Base-by-base conservation (phyloP, 305 asterid genomes). In the Ajuga reptans region DNA sequence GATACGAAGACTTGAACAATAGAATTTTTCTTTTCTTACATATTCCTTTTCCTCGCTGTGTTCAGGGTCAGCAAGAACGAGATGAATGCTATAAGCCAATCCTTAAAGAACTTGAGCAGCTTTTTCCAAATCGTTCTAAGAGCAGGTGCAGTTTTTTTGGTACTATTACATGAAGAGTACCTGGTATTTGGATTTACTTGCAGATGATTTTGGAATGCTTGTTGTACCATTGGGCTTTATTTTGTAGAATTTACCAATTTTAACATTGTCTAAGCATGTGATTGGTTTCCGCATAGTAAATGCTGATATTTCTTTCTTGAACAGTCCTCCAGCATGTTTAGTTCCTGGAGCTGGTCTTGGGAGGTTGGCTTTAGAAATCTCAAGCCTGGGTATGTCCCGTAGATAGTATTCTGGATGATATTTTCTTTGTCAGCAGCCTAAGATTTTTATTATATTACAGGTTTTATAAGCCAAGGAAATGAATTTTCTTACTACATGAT, bases 291-390 rank as follows among this genome's bases (percentile, higher is more conserved):
- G 63, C 42, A 16, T 65, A 50, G 18, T 65, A 65, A 78, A 66
- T 81, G 61, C 81, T 82, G 69, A 75, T 69, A 54, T 76, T 24
- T 46, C 3, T 45, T 45, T 69, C 69, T 70, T 79, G 67, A 75
- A 64, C 77, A 90, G 96, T 74, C 93, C 98, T 72, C 95, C 97
- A 51, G 75, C 94, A 39, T 92, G 97, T 72, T 82, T 92, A 82
- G 94, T 92, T 64, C 98, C 98, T 66, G 98, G 98, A 69, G 98
- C 98, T 75, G 98, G 98, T 84, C 96, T 92, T 72, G 98, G 96
- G 72, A 88, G 98, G 74, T 83, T 92, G 73, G 98, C 98, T 61
- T 82, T 92, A 70, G 98, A 92, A 80, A 92, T 92, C 68, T 92
- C 98, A 72, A 77, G 89, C 73, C 81, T 83, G 69, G 98, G 98